These are phyloP conservation scores for Linnemannia exigua DNA, from an alignment of 192 early-diverging fungal species.

Conservation along the genomic window DNA sequence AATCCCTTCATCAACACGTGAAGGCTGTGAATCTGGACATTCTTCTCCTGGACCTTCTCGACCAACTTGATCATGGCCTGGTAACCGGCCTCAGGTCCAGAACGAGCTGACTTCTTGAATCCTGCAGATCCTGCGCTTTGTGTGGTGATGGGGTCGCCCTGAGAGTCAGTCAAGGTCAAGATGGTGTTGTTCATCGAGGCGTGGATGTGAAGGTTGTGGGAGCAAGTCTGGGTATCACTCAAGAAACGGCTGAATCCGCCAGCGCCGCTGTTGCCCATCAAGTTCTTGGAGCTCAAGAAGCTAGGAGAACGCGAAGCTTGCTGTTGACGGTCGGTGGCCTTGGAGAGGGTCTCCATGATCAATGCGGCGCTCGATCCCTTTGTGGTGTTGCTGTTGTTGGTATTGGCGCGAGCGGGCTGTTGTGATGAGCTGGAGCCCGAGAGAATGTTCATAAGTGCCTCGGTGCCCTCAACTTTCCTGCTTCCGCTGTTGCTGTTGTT, in stretches of 20 bases:
- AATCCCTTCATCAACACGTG: conserved; percentile 92
- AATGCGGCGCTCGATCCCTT: conserved; percentile 21
- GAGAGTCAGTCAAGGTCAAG: conserved; percentile 79
- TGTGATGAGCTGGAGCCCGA: conserved; percentile 12
- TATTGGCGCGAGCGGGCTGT: conserved; percentile 9
- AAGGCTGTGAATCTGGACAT: conserved; percentile 71
- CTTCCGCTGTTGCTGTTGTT: conserved; percentile 7
- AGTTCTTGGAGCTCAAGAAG: conserved; percentile 16
- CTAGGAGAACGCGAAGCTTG: conserved; percentile 13
- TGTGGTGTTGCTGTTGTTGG: conserved; percentile 6
- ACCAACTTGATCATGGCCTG: conserved; percentile 85
- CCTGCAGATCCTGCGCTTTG: conserved; percentile 87
- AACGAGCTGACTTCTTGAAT: conserved; percentile 90
- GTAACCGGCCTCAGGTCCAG: conserved; percentile 93
- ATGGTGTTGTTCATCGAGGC: conserved; percentile 91
- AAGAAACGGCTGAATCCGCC: conserved; percentile 8
- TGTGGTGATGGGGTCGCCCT: conserved; percentile 78
- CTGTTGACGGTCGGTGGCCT: conserved; percentile 39
- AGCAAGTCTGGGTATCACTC: conserved; percentile 35
- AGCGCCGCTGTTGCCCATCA: conserved; percentile 4
- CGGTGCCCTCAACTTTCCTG: conserved; percentile 26
- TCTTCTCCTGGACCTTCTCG: conserved; percentile 76
- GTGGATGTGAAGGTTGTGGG: conserved; percentile 68
- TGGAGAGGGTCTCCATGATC: conserved; percentile 48
- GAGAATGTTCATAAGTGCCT: conserved; percentile 41